Evolutionary conservation across 2,329 filamentous ascomycete genomes (phyloP).

Genomic region (Aschersonia sp.): DNA sequence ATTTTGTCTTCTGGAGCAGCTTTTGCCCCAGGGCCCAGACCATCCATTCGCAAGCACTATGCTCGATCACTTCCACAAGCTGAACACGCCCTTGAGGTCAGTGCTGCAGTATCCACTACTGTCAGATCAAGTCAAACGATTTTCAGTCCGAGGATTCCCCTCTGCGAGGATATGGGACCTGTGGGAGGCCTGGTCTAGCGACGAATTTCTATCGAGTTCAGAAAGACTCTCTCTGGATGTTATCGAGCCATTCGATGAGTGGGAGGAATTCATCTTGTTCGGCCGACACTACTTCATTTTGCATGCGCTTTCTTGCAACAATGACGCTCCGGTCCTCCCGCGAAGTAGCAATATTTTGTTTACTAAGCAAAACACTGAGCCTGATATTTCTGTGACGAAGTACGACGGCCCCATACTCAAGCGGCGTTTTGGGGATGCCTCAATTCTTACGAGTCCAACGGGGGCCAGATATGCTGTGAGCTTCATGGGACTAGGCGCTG

Average conservation of each 20-base stretch:
- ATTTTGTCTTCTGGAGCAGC: constrained; percentile 79
- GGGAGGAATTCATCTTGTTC: constrained; percentile 86
- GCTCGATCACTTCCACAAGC: constrained; percentile 68
- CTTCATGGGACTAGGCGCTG: constrained; percentile 28
- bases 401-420: constrained; percentile 12
- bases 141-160: constrained; percentile 53
- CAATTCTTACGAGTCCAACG: constrained; percentile 23
- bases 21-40: constrained; percentile 59
- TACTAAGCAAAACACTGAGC: too few species aligned
- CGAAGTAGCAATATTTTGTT: too few species aligned
- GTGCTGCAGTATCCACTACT: constrained; percentile 55
- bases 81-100: constrained; percentile 64
- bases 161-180: constrained; percentile 49
- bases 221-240: constrained; percentile 49
- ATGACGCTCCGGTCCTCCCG: neutral
- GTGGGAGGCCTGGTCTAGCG: constrained; percentile 70
- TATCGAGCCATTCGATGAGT: constrained; percentile 83
- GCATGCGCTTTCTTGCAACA: constrained; percentile 27
- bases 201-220: constrained; percentile 43
- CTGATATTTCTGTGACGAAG: constrained; percentile 4
- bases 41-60: constrained; percentile 83
- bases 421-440: constrained; percentile 45
- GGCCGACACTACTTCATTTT: constrained; percentile 73
- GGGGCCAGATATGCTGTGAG: constrained; percentile 30
- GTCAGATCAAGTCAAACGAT: constrained; percentile 52